Evolutionary conservation across 768 basidiomycete genomes (phyloP).

Genomic region (Trametes punicea): DNA sequence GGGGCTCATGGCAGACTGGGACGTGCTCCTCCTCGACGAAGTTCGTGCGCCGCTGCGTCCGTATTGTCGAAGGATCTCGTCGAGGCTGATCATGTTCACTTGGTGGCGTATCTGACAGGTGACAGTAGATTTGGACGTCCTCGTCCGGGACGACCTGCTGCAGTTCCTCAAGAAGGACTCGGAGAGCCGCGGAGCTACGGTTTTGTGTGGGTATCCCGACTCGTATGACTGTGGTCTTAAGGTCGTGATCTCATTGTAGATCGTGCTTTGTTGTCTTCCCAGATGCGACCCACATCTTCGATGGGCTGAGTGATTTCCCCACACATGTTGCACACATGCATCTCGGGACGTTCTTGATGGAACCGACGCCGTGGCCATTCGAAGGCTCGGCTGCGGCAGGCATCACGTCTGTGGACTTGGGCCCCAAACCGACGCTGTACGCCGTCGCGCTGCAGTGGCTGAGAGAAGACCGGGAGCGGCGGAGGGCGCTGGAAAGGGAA

Average conservation of each 20-base stretch:
- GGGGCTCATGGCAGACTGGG: conserved; percentile 94
- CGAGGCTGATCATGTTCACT: not conserved
- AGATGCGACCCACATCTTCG: conserved; percentile 98
- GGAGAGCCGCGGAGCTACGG: conserved; percentile 74
- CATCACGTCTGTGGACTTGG: conserved; percentile 12
- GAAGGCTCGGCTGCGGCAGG: conserved; percentile 24
- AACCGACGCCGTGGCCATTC: conserved; percentile 72
- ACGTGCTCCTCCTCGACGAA: conserved; percentile 91
- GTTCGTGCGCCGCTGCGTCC: conserved; percentile 37
- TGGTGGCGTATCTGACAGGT: conserved; percentile 49
- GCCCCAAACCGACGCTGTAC: conserved; percentile 49
- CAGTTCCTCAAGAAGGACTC: conserved; percentile 84
- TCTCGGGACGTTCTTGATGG: conserved; percentile 67
- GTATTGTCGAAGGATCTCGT: not conserved
- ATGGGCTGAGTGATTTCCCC: conserved; percentile 87
- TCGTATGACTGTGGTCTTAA: not conserved
- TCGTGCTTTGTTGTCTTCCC: not conserved
- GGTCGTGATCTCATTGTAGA: not conserved
- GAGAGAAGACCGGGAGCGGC: conserved; percentile 70
- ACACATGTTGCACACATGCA: conserved; percentile 93
- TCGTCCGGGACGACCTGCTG: conserved; percentile 90
- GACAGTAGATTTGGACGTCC: conserved; percentile 94
- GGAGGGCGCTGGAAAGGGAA: conserved; percentile 53
- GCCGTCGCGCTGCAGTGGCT: conserved; percentile 83
- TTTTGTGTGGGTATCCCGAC: conserved; percentile 60